These are phyloP conservation scores for Eucalyptus cloeziana DNA, from an alignment of 345 rosid species.

Conservation along the genomic window DNA sequence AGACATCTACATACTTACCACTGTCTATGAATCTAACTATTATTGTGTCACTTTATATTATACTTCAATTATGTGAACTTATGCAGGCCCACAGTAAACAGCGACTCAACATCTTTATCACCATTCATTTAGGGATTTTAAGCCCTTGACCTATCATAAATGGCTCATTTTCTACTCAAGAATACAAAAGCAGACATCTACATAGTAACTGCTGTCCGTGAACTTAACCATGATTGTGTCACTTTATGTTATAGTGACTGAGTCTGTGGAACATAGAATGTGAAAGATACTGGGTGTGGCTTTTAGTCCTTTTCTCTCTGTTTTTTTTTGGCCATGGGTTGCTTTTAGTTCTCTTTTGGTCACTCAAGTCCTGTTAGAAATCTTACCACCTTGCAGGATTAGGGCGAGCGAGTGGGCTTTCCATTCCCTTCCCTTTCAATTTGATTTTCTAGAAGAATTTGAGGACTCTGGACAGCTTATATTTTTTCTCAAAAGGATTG, in stretches of 20 bases:
- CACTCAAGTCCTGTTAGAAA: background rate
- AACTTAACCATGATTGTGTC: background rate
- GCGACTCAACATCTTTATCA: background rate
- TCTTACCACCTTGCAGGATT: background rate
- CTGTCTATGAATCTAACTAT: background rate
- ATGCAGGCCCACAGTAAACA: background rate
- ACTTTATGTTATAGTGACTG: background rate
- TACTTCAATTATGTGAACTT: background rate
- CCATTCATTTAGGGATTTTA: background rate
- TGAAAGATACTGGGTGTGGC: background rate
- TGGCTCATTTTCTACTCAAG: background rate
- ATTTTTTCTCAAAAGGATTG: background rate
- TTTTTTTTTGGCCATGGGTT: background rate
- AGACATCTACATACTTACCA: background rate
- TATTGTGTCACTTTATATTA: background rate
- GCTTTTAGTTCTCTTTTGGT: background rate
- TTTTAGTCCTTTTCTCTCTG: background rate
- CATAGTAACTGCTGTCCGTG: background rate
- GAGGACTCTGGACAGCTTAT: background rate
- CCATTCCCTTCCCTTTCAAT: background rate
- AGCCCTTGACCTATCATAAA: background rate
- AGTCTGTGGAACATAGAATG: background rate
- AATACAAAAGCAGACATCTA: background rate
- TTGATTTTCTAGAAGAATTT: background rate
- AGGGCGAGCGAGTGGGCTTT: background rate